Percentiles rank a stretch among this genome's conserved stretches.
phyloP scores from a whole-genome alignment of 2,329 filamentous ascomycete genomes.

The Microdochium nivale region DNA sequence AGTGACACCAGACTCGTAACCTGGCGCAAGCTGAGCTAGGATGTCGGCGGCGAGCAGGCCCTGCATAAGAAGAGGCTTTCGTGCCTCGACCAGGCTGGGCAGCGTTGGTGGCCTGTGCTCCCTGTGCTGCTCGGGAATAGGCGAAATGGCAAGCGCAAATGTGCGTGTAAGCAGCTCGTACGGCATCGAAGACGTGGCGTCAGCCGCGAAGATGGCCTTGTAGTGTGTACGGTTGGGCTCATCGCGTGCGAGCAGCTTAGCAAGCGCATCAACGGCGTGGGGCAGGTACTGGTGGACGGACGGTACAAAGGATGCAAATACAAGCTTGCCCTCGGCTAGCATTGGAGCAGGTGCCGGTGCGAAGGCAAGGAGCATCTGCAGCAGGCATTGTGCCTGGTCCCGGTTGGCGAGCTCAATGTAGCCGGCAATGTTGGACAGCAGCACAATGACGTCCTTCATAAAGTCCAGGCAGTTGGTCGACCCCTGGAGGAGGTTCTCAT shows the following conservation, averaged over 20 bases:
- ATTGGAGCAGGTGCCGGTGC: conserved; percentile 69
- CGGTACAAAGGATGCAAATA: conserved; percentile 76
- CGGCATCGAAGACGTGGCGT: conserved; percentile 53
- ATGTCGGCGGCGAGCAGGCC: conserved; percentile 87
- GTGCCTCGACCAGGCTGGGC: conserved; percentile 64
- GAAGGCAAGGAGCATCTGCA: conserved; percentile 88
- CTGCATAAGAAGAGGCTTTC: conserved; percentile 88
- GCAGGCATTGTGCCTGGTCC: conserved; percentile 77
- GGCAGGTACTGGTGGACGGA: conserved; percentile 79
- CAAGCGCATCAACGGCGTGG: conserved; percentile 79
- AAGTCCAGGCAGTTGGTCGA: conserved; percentile 85
- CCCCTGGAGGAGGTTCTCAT: conserved; percentile 75
- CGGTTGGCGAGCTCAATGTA: conserved; percentile 73
- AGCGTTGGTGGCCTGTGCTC: conserved; percentile 50
- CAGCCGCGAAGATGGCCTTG: conserved; percentile 70
- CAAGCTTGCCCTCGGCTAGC: conserved; percentile 46
- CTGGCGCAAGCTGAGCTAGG: conserved; percentile 64
- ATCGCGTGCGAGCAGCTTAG: conserved; percentile 85
- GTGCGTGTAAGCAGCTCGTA: conserved; percentile 78
- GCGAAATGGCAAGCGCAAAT: conserved; percentile 79
- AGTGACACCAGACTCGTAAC: conserved; percentile 64
- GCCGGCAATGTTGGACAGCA: conserved; percentile 82
- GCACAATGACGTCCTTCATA: conserved; percentile 89
- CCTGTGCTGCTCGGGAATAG: conserved; percentile 60
- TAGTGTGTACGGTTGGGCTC: conserved; percentile 87